Evolutionary conservation across 2,329 filamentous ascomycete species (phyloP), one percentile per base, ranked within the genome.

Genomic region (Beauveria pseudobassiana): DNA sequence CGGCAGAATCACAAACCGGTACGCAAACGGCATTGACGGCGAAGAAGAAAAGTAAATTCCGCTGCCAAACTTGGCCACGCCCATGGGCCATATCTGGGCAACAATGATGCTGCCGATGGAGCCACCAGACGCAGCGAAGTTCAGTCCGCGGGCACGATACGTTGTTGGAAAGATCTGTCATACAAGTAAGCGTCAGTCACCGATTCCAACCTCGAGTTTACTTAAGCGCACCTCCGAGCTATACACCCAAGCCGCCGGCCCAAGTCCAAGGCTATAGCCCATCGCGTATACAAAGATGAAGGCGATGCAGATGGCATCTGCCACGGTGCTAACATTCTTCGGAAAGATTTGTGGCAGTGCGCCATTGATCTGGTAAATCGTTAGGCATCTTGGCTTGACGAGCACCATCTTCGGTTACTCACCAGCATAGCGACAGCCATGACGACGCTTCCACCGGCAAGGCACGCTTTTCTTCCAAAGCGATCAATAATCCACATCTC

Each of bases 41-140:
- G 77, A 83, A 82, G 67, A 85, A 85, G 63, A 84, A 80, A 84
- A 84, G 68, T 84, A 85, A 3, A 82, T 78, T 22, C 75, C 76
- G 14, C 78, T 78, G 3, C 81, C 81, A 22, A 84, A 73, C 2
- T 71, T 74, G 34, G 75, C 73, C 51, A 83, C 77, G 5, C 80
- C 82, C 0, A 84, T 73, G 1, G 82, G 81, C 82, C 82, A 86
- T 14, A 81, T 75, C 62, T 84, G 79, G 0, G 80, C 77, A 1
- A 80, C 80, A 30, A 83, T 72, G 55, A 85, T 78, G 30, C 82
- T 80, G 0, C 82, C 83, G 43, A 84, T 75, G n/a, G 82, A 77
- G 24, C 80, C 80, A 0, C 77, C 81, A 0, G 80, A 81, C 0
- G 82, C 81, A 0, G 82, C 77, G 45, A 85, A 76, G 68, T 81